Conservation (phyloP, 1,139 yeast species). For the Saccharomyces hybrid region DNA sequence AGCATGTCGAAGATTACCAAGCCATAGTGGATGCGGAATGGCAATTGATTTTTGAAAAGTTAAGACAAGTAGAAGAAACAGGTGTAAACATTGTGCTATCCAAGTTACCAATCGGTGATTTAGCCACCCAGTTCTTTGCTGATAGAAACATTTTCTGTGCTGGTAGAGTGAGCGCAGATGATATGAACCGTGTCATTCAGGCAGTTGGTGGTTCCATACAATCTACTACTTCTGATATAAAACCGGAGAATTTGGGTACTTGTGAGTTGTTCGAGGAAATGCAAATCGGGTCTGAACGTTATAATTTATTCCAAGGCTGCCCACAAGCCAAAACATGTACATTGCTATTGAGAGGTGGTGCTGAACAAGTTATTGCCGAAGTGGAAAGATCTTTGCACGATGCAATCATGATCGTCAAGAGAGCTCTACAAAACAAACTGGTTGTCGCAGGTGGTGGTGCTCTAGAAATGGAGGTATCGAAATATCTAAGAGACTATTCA, state of each 20-base stretch:
- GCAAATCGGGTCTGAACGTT: constrained; percentile 93
- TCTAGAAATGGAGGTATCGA: constrained; percentile 93
- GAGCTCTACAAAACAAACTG: constrained; percentile 79
- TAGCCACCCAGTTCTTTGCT: constrained; percentile 97
- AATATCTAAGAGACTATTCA: constrained; percentile 77
- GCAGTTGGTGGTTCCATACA: constrained; percentile 94
- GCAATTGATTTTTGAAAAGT: constrained; percentile 83
- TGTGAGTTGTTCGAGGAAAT: constrained; percentile 84
- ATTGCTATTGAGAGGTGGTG: constrained; percentile 89
- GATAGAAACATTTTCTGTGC: constrained; percentile 96
- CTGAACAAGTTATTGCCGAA: constrained; percentile 97
- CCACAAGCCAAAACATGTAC: constrained; percentile 93
- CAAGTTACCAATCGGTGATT: constrained; percentile 93
- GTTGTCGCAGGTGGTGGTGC: constrained; percentile 99
- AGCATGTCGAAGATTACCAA: constrained; percentile 89
- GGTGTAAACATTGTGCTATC: constrained; percentile 94
- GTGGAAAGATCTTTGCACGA: constrained; percentile 96
- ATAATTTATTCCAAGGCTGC: constrained; percentile 86
- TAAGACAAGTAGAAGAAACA: constrained; percentile 70
- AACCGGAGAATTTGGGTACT: constrained; percentile 68
- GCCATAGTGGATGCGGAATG: constrained; percentile 97
- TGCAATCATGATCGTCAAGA: constrained; percentile 96
- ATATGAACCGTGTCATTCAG: constrained; percentile 82
- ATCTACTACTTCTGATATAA: constrained; percentile 79
- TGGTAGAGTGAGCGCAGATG: constrained; percentile 84